Conservation (phyloP, 2,329 filamentous ascomycete genomes). For the Talaromyces sp. region DNA sequence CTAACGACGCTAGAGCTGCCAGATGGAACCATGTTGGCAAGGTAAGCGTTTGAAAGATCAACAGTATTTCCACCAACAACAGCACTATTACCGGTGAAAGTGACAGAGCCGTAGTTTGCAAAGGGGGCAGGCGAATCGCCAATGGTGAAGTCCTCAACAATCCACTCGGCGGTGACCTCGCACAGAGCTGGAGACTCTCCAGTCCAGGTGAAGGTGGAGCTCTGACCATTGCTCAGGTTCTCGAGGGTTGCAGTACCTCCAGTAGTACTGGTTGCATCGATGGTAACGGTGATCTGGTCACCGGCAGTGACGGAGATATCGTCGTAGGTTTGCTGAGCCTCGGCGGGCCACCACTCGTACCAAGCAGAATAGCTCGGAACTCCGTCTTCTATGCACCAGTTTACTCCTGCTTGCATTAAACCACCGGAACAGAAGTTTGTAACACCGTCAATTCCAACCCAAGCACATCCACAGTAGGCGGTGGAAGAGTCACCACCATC, state of each 20-base stretch:
- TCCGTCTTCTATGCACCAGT: slow-evolving; percentile 6
- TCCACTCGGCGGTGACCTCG: slow-evolving; percentile 9
- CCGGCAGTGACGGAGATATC: slow-evolving; percentile 5
- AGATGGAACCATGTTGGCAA: slow-evolving; percentile 6
- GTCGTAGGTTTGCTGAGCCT: slow-evolving; percentile 1
- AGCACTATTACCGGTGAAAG: slow-evolving; percentile 9
- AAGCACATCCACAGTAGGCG: slow-evolving; percentile 59
- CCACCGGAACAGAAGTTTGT: slow-evolving; percentile 6
- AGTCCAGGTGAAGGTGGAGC: slow-evolving; percentile 1
- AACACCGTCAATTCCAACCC: slow-evolving; percentile 50
- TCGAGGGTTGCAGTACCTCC: neutral
- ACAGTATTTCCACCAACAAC: neutral
- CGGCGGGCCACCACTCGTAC: slow-evolving; percentile 11
- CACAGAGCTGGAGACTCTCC: slow-evolving; percentile 5
- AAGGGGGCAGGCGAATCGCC: slow-evolving; percentile 5
- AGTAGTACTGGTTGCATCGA: slow-evolving; percentile 3
- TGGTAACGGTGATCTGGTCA: slow-evolving; percentile 5
- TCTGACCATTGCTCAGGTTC: slow-evolving; percentile 2
- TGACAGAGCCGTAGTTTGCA: slow-evolving; percentile 11
- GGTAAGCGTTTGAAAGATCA: neutral
- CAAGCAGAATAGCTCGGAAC: neutral
- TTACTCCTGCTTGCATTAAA: slow-evolving; percentile 10
- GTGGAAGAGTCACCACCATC: slow-evolving; percentile 3
- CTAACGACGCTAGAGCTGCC: slow-evolving; percentile 6
- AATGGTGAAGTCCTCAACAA: slow-evolving; percentile 8